These are phyloP conservation scores for Aegilops tauschii DNA, from an alignment of 176 grass and related monocot species.

Conservation along the genomic window DNA sequence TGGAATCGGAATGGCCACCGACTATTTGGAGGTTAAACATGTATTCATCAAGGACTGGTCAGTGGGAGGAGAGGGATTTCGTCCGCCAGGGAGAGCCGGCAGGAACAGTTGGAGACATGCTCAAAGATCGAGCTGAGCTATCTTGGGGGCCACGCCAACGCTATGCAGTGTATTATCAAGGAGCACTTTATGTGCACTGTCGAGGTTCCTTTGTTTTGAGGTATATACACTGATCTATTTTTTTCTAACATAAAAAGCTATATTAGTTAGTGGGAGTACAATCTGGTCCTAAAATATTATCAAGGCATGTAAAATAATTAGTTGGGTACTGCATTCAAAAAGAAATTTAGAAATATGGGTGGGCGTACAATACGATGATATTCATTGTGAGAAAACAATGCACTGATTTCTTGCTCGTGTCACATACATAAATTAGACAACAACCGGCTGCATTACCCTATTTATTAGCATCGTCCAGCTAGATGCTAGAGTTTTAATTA, in stretches of 20 bases:
- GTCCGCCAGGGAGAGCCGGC: not conserved
- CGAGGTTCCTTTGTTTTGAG: not conserved
- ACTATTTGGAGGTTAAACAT: no score
- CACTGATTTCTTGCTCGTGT: not conserved
- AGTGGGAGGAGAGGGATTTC: not conserved
- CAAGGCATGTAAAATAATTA: no score
- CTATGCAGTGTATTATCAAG: not conserved
- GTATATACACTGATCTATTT: not conserved
- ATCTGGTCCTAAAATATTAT: no score
- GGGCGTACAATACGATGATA: not conserved
- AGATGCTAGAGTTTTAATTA: no score
- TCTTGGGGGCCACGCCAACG: not conserved
- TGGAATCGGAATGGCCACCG: no score
- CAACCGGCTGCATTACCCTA: no score
- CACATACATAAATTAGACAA: no score
- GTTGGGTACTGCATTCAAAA: no score
- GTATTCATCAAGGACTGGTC: no score
- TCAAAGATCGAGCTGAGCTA: not conserved
- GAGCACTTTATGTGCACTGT: not conserved
- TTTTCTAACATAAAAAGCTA: no score
- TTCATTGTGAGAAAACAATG: not conserved
- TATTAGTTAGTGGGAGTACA: no score
- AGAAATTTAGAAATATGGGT: not conserved
- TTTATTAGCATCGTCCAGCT: no score
- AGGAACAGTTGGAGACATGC: not conserved